Conservation (phyloP, 306 rosid species). For the Vigna trinervia region DNA sequence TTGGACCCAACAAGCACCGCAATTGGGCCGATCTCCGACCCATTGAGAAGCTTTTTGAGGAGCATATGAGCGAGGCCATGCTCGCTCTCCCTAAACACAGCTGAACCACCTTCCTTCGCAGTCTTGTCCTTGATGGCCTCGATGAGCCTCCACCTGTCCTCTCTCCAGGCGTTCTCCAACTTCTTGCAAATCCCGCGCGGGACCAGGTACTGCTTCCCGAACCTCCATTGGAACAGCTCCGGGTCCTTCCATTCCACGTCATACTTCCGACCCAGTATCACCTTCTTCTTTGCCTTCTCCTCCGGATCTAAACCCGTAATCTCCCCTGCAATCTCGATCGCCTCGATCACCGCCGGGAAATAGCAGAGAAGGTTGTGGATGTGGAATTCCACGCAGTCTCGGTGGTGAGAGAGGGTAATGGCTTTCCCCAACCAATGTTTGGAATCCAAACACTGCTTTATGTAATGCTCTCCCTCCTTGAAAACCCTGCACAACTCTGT, state of each 20-base stretch:
- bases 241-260: constrained; percentile 84
- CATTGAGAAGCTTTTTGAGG: constrained; percentile 55
- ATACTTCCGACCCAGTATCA: constrained; percentile 66
- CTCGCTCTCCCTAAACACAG: constrained; percentile 57
- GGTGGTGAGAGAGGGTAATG: constrained; percentile 63
- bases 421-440: constrained; percentile 86
- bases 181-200: constrained; percentile 63
- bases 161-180: constrained; percentile 70
- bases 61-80: constrained; percentile 58
- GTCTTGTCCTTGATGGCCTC: constrained; percentile 61
- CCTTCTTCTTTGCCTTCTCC: constrained; percentile 73
- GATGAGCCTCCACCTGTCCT: constrained; percentile 78
- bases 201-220: constrained; percentile 91
- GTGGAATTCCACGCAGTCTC: constrained; percentile 76
- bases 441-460: constrained; percentile 70
- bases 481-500: constrained; percentile 76
- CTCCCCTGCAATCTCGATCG: constrained; percentile 80
- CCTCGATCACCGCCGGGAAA: constrained; percentile 86
- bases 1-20: constrained; percentile 58
- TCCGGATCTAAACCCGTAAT: constrained; percentile 68
- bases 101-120: not conserved
- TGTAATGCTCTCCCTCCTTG: constrained; percentile 80
- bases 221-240: constrained; percentile 82
- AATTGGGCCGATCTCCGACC: constrained; percentile 63
- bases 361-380: constrained; percentile 75